These are phyloP conservation scores for Phenoliferia sp. DNA, from an alignment of 1,284 basidiomycete genomes.

Conservation along the genomic window DNA sequence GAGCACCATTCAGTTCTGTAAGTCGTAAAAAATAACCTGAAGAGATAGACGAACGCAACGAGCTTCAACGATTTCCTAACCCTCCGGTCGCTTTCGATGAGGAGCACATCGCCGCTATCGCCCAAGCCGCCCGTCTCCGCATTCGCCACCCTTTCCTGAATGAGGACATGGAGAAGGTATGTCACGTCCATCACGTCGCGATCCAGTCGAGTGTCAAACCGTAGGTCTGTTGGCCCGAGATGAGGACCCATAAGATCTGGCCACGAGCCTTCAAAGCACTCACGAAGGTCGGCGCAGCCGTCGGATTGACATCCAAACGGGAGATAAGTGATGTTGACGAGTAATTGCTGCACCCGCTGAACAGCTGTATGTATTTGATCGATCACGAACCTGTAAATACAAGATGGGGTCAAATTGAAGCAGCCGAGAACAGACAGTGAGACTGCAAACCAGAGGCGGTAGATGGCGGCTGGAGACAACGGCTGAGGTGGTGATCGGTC, in stretches of 20 bases:
- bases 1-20: background rate
- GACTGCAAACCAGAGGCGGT: background rate
- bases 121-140: background rate
- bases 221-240: constrained; percentile 7
- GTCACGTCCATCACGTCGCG: constrained; percentile 19
- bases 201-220: constrained; percentile 22
- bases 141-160: constrained; percentile 3
- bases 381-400: constrained; percentile 3
- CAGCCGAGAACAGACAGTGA: background rate
- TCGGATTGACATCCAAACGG: constrained; percentile 18
- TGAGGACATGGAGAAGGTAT: constrained; percentile 18
- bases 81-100: constrained; percentile 16
- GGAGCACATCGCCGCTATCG: background rate
- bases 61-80: constrained; percentile 22
- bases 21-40: background rate
- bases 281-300: constrained; percentile 14
- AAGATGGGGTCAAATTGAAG: background rate
- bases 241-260: background rate
- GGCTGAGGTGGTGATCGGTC: background rate
- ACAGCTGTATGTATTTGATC: constrained; percentile 19
- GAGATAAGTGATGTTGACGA: constrained; percentile 13
- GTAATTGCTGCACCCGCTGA: constrained; percentile 13
- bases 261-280: background rate
- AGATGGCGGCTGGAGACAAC: background rate
- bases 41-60: background rate